phyloP scores from a whole-genome alignment of 176 grass and related monocot genomes.

The Cymbopogon citratus region DNA sequence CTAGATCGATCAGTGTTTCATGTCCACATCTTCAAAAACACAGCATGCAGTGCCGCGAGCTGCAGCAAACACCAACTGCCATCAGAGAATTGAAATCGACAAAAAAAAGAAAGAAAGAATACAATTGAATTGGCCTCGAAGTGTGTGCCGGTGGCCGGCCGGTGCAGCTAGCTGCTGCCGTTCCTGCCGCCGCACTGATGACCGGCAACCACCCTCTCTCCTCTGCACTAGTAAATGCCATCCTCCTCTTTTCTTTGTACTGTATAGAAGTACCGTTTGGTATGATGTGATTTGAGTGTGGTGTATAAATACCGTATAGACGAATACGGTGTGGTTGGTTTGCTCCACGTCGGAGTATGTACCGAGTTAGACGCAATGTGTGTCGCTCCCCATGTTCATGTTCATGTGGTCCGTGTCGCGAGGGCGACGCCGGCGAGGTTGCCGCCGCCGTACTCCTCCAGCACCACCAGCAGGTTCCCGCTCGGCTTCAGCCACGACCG shows the following conservation, averaged over 20 bases:
- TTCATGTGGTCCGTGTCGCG: conserved; percentile 48
- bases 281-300: neutral
- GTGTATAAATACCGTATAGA: conserved; percentile 20
- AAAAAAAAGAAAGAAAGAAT: neutral
- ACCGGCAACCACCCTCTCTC: neutral
- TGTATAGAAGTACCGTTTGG: neutral
- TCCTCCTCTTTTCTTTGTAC: neutral
- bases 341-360: neutral
- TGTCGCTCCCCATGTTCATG: neutral
- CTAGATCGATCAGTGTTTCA: neutral
- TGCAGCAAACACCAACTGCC: neutral
- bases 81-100: neutral
- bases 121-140: neutral
- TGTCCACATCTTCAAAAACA: neutral
- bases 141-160: conserved; percentile 8
- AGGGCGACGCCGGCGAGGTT: conserved; percentile 43
- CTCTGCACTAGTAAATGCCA: conserved; percentile 26
- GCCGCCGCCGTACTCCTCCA: conserved; percentile 74
- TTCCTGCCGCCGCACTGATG: conserved; percentile 31
- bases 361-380: neutral
- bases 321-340: neutral
- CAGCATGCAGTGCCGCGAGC: neutral
- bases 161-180: neutral
- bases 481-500: conserved; percentile 69
- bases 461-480: conserved; percentile 61